A percentile compares a stretch with the other conserved stretches of the same genome.
These are phyloP conservation scores for Candida sanyiensis DNA, from an alignment of 805 yeast genomes.

Conservation along the genomic window DNA sequence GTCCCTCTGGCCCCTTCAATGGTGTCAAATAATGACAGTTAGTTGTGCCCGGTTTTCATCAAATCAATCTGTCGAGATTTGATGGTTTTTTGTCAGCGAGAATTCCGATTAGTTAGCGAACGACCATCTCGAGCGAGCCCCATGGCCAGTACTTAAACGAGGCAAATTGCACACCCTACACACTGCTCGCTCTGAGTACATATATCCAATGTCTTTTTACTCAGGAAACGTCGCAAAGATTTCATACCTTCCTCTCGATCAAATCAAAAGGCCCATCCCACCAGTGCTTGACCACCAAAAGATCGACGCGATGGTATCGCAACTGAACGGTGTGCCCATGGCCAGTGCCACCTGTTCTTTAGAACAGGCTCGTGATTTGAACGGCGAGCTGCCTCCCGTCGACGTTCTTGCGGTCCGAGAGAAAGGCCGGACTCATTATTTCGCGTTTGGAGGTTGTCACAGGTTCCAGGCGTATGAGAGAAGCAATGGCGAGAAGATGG, in stretches of 20 bases:
- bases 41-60: too few species aligned
- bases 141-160: too few species aligned
- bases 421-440: slow-evolving; percentile 54
- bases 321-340: slow-evolving; percentile 57
- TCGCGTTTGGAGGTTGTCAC: slow-evolving; percentile 90
- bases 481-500: slow-evolving; percentile 40
- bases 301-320: slow-evolving; percentile 74
- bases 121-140: too few species aligned
- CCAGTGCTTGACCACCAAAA: slow-evolving; percentile 74
- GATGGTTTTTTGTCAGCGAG: too few species aligned
- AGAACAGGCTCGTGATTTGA: slow-evolving; percentile 30
- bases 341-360: slow-evolving; percentile 55
- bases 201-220: slow-evolving; percentile 73
- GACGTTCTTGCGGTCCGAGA: slow-evolving; percentile 70
- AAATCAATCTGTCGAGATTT: too few species aligned
- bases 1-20: too few species aligned
- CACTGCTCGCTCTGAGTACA: too few species aligned
- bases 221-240: slow-evolving; percentile 46
- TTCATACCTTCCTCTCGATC: slow-evolving; percentile 55
- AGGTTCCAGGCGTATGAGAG: slow-evolving; percentile 81
- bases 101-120: too few species aligned
- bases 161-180: too few species aligned
- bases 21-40: too few species aligned
- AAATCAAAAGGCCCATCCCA: slow-evolving; percentile 76
- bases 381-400: slow-evolving; percentile 74